Percentiles rank a stretch among this genome's conserved stretches.
These are phyloP conservation scores for Debaryomyces udenii DNA, from an alignment of 1,139 yeast species.

Conservation along the genomic window DNA sequence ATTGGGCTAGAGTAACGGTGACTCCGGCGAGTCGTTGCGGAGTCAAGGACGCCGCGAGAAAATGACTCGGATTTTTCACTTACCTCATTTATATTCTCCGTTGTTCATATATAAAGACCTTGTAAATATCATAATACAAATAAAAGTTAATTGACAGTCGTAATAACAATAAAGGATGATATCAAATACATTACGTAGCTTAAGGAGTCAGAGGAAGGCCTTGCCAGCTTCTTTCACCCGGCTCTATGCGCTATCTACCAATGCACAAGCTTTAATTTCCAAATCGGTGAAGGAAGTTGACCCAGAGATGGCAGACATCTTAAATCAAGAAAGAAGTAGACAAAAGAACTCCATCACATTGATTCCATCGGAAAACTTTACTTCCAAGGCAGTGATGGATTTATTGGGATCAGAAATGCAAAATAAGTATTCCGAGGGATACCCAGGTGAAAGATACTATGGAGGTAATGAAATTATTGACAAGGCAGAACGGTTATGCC, in stretches of 20 bases:
- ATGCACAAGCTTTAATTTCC: slow-evolving; percentile 59
- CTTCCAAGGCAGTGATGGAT: slow-evolving; percentile 93
- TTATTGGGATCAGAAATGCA: slow-evolving; percentile 95
- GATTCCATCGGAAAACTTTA: slow-evolving; percentile 94
- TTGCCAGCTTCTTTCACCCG: slow-evolving; percentile 19
- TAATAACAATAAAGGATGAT: slow-evolving; percentile 18
- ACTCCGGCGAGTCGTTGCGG: background rate
- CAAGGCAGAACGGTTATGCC: slow-evolving; percentile 86
- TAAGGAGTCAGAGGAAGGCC: slow-evolving; percentile 21
- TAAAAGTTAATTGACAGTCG: no score
- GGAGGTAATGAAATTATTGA: slow-evolving; percentile 97
- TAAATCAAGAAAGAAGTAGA: slow-evolving; percentile 73
- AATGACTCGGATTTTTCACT: slow-evolving; percentile 7
- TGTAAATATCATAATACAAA: background rate
- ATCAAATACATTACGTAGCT: slow-evolving; percentile 26
- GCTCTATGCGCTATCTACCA: slow-evolving; percentile 51
- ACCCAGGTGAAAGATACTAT: slow-evolving; percentile 96
- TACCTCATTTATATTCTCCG: background rate
- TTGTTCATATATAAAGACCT: no score
- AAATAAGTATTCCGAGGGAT: slow-evolving; percentile 98
- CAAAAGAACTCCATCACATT: slow-evolving; percentile 89
- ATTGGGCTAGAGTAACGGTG: background rate
- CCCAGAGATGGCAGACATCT: slow-evolving; percentile 82
- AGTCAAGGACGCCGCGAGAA: background rate
- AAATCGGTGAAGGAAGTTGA: slow-evolving; percentile 69